Conservation (phyloP, 768 basidiomycete species). For the Cystofilobasidium ferigula region DNA sequence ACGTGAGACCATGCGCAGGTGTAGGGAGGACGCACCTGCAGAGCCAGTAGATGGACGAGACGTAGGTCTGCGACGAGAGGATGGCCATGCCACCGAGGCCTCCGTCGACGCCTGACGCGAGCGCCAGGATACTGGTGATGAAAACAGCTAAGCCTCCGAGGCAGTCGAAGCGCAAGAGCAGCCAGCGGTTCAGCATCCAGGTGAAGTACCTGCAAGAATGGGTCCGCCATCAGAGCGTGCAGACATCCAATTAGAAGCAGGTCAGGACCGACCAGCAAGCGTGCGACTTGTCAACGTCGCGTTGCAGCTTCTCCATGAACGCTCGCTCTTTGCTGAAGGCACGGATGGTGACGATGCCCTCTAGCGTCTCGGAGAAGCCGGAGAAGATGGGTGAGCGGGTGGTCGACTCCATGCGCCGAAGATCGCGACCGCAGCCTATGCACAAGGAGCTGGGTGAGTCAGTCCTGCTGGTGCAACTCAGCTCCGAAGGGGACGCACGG, state of each 20-base stretch:
- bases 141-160: constrained; percentile 65
- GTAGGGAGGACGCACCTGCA: constrained; percentile 28
- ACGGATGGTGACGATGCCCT: constrained; percentile 84
- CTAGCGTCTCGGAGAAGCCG: constrained; percentile 50
- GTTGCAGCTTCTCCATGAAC: constrained; percentile 64
- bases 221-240: not conserved
- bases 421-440: constrained; percentile 57
- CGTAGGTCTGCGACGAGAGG: constrained; percentile 59
- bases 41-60: constrained; percentile 37
- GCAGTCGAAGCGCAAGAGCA: constrained; percentile 68
- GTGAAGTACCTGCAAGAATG: constrained; percentile 40
- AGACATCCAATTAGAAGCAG: constrained; percentile 39
- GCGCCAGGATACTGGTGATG: constrained; percentile 62
- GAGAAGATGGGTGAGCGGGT: constrained; percentile 73
- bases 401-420: constrained; percentile 84
- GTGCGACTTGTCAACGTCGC: constrained; percentile 43
- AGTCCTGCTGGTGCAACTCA: too few relatives aligned
- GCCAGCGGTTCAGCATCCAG: constrained; percentile 85
- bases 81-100: constrained; percentile 51
- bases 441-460: constrained; percentile 28
- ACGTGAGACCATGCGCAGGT: constrained; percentile 30
- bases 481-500: not conserved
- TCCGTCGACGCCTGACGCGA: constrained; percentile 46
- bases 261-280: constrained; percentile 53
- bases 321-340: constrained; percentile 72